Base-by-base conservation (phyloP, 805 yeast genomes). In the Sungouiozyma ichnusensis region DNA sequence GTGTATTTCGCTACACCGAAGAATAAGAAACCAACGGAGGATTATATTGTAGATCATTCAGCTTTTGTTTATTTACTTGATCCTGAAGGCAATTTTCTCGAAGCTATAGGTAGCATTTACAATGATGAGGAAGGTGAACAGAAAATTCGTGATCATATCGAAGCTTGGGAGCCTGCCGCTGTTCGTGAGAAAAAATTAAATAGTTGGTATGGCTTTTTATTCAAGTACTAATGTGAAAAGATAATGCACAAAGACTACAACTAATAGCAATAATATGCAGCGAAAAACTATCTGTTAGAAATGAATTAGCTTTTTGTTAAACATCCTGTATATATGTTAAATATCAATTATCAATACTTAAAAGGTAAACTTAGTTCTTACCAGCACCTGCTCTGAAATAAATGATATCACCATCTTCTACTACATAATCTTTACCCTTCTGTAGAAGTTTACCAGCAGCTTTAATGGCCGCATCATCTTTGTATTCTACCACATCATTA, bases 1-100 rank as follows among this genome's bases (percentile, higher is more conserved):
- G 98, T 92, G n/a, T 90, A 88, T 64, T 90, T 92, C 64, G 85
- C 95, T 13, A 90, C 98, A 1, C 98, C 97, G 3, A 82, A 86
- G 19, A 77, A 86, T 58, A 81, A 86, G 36, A 84, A 86, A 57
- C 88, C 95, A 0, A 96, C 95, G 18, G 94, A 90, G 61, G 96
- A 90, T 53, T 90, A 90, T 58, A 71, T 90, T 47, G 98, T 90
- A 31, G 98, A 90, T 59, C 98, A 90, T 64, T 88, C 97, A 3
- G 90, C 92, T 44, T 90, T 88, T 75, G 88, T 88, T 65, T 90
- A 92, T 58, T 69, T 90, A 52, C 87, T 92, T 95, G 97, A 92
- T 60, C 88, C 95, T 16, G 97, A 92, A 60, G 98, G 97, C 37
- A 77, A 85, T 57, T 90, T 86, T 56, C 83, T 90, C 41, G 96